Base-by-base conservation (phyloP, 2,329 filamentous ascomycete genomes). In the Stromatinia cepivora region DNA sequence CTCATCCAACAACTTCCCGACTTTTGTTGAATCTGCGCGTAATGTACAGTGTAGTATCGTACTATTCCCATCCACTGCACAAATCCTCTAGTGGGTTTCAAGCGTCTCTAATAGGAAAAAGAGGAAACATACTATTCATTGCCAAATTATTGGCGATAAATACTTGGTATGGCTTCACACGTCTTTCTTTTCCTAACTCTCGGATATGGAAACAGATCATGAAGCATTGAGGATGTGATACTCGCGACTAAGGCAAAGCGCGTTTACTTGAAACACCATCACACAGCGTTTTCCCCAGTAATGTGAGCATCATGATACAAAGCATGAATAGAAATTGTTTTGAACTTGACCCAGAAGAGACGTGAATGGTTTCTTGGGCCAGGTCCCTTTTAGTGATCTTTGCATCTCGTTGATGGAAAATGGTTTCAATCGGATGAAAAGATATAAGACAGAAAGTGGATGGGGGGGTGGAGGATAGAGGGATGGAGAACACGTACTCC, bases 241-340 rank as follows among this genome's bases (percentile, higher is more conserved):
- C 8, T 64, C 25, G 36, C n/a, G n/a, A 59, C 36, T 28, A 25
- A 9, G 17, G 46, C 48, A 13, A 39, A 64, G 46, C 22, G 45
- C n/a, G n/a, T 50, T 34, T 50, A 20, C 61, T 64, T 64, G 61
- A 64, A 64, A 59, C 56, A 53, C 61, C 48, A 42, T 36, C 22
- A 25, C 45, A 25, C 61, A 64, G 9, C 15, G n/a, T 25, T 25
- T 36, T 63, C 20, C 22, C 59, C 28, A 36, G 59, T 36, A 20
- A 50, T 2, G 28, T 11, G 28, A 62, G 13, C 13, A 36, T 2
- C 45, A 39, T 63, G 61, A 63, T 63, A 63, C 61, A 63, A 39
- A 63, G 46, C 46, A 52, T 39, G 31, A 52, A 52, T 17, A 13
- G 61, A 39, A 39, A 28, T 39, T 28, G 61, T 52, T 42, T 63